These are phyloP conservation scores for Westerdykella aurantiaca DNA, from an alignment of 2,329 filamentous ascomycete species.

Conservation along the genomic window DNA sequence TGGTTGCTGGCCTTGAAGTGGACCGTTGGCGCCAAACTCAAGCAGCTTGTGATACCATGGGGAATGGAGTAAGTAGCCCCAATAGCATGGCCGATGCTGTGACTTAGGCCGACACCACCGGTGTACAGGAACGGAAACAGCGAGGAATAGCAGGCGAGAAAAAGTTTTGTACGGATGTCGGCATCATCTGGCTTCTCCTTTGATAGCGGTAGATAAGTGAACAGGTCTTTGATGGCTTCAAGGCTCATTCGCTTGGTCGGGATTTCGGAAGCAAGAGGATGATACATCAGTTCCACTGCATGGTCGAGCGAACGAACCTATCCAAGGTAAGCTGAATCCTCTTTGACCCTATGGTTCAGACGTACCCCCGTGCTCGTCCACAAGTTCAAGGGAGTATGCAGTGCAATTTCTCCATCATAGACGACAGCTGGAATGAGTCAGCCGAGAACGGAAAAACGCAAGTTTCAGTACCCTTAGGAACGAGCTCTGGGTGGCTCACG, in stretches of 20 bases:
- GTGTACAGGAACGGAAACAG: slow-evolving; percentile 46
- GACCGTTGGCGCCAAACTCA: slow-evolving; percentile 50
- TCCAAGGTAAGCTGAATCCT: not conserved
- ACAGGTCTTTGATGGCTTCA: slow-evolving; percentile 46
- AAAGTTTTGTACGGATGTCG: slow-evolving; percentile 47
- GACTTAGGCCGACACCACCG: slow-evolving; percentile 47
- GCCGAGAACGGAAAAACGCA: not conserved
- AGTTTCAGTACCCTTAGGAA: slow-evolving; percentile 27
- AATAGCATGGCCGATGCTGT: slow-evolving; percentile 48
- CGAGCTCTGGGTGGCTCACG: slow-evolving; percentile 43
- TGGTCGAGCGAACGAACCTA: slow-evolving; percentile 50
- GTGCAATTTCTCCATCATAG: slow-evolving; percentile 49
- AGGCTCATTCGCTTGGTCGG: slow-evolving; percentile 43
- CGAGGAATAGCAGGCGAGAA: slow-evolving; percentile 49
- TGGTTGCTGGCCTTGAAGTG: slow-evolving; percentile 46
- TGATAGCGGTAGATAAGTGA: slow-evolving; percentile 48
- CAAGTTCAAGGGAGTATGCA: slow-evolving; percentile 47
- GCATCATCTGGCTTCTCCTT: slow-evolving; percentile 44
- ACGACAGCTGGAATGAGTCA: slow-evolving; percentile 40
- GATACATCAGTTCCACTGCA: slow-evolving; percentile 51
- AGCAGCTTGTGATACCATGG: slow-evolving; percentile 51
- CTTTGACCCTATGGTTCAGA: not conserved
- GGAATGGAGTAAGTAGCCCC: slow-evolving; percentile 53
- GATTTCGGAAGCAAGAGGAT: slow-evolving; percentile 49
- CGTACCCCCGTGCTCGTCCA: slow-evolving; percentile 47